A percentile compares a stretch with the other conserved stretches of the same genome.
phyloP scores from a whole-genome alignment of 1,284 basidiomycete genomes.

The Fomitiporia mediterranea region DNA sequence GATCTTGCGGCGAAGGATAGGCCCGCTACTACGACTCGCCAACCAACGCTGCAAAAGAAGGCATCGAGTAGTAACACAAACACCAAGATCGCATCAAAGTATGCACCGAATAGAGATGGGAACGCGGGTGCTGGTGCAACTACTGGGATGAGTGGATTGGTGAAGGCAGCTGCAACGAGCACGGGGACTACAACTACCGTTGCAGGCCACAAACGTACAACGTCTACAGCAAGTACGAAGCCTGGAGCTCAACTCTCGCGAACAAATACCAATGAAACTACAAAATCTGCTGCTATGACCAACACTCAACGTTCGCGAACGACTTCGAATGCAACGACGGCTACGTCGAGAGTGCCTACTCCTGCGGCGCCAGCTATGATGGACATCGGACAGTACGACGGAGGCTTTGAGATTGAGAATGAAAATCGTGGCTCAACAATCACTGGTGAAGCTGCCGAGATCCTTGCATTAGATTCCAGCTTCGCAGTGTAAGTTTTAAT shows the following conservation, averaged over 20 bases:
- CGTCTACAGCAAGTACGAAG: neutral
- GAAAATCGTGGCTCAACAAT: conserved; percentile 59
- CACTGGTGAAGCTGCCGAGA: conserved; percentile 67
- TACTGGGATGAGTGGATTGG: neutral
- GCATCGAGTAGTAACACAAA: conserved; percentile 14
- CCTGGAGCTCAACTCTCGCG: neutral
- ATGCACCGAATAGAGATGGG: conserved; percentile 7
- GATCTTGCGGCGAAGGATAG: conserved; percentile 18
- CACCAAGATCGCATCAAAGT: conserved; percentile 17
- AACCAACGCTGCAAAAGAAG: conserved; percentile 17
- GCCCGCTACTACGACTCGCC: neutral
- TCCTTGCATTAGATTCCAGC: conserved; percentile 77
- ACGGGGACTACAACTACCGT: neutral
- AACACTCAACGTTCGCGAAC: conserved; percentile 6
- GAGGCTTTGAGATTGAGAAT: conserved; percentile 78
- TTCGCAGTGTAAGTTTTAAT: conserved; percentile 48
- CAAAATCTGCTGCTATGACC: neutral
- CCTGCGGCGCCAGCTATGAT: neutral
- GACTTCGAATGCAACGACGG: conserved; percentile 6
- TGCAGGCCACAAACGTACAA: conserved; percentile 5
- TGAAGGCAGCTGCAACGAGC: conserved; percentile 3
- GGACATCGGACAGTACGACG: conserved; percentile 84
- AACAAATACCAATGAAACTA: neutral
- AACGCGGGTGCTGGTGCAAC: neutral
- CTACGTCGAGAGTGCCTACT: neutral